Conservation (phyloP, 2,329 filamentous ascomycete species). For the Stemphylium beticola region DNA sequence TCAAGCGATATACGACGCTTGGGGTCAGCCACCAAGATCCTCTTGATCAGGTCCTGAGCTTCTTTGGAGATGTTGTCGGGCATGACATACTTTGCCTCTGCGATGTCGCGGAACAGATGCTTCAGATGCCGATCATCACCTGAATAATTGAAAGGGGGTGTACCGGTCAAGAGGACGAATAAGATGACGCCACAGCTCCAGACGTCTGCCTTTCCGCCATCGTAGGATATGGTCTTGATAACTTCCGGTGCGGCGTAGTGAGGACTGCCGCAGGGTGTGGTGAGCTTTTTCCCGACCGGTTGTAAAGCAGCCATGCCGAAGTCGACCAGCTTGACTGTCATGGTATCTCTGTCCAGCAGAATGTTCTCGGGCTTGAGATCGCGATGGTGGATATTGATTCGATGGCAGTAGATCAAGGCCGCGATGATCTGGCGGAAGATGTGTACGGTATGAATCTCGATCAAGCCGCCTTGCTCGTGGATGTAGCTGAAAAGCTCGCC, state of each 20-base stretch:
- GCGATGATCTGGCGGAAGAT: constrained; percentile 94
- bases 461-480: constrained; percentile 72
- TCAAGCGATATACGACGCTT: constrained; percentile 78
- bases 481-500: constrained; percentile 90
- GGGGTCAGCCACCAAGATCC: constrained; percentile 81
- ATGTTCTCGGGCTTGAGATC: constrained; percentile 99
- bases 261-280: constrained; percentile 92
- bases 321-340: constrained; percentile 90
- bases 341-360: constrained; percentile 71
- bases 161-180: constrained; percentile 83
- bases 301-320: constrained; percentile 98
- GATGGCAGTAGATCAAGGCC: constrained; percentile 89
- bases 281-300: constrained; percentile 76
- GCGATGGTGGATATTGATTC: constrained; percentile 92
- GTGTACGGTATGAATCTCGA: constrained; percentile 79
- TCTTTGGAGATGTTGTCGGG: constrained; percentile 64
- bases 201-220: constrained; percentile 85
- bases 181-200: constrained; percentile 84
- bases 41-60: constrained; percentile 76
- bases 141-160: constrained; percentile 74
- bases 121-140: constrained; percentile 60
- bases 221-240: constrained; percentile 76
- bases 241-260: constrained; percentile 97
- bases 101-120: constrained; percentile 66
- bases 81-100: constrained; percentile 57